Evolutionary conservation across 306 rosid genomes (phyloP).

Genomic region (Prunus dulcis): DNA sequence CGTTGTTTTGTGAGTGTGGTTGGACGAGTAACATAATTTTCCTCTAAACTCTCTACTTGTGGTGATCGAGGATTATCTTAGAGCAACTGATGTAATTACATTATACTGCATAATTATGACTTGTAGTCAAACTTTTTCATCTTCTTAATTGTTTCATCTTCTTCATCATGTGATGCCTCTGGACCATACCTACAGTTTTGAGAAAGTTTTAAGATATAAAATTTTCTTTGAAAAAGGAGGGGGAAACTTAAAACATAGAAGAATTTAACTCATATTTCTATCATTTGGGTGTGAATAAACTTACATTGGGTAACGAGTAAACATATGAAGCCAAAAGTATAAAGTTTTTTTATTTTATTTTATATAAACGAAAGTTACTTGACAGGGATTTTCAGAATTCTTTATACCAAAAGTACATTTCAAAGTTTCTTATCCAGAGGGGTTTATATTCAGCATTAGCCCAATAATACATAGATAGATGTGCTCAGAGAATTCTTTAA

Average conservation of each 20-base stretch:
- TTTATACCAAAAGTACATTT: not conserved
- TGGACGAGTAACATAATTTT: too few relatives aligned
- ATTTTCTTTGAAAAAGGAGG: not conserved
- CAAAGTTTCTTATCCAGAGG: not conserved
- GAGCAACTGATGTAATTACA: conserved; percentile 3
- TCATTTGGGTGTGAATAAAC: not conserved
- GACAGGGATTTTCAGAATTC: not conserved
- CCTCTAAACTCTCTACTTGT: not conserved
- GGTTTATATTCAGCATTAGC: not conserved
- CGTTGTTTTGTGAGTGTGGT: too few relatives aligned
- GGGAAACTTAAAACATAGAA: too few relatives aligned
- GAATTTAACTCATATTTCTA: not conserved
- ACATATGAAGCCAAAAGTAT: too few relatives aligned
- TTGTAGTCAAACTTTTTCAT: not conserved
- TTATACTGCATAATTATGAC: not conserved
- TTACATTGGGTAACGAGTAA: not conserved
- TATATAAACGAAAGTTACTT: rapidly evolving
- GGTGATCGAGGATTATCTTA: not conserved
- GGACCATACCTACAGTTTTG: not conserved
- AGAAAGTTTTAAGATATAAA: too few relatives aligned
- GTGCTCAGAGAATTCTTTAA: not conserved
- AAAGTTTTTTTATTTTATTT: too few relatives aligned
- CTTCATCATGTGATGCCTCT: not conserved
- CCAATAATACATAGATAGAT: not conserved
- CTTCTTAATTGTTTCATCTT: not conserved